These are phyloP conservation scores for Cercophora newfieldiana DNA, from an alignment of 495 filamentous ascomycete genomes.

Conservation along the genomic window DNA sequence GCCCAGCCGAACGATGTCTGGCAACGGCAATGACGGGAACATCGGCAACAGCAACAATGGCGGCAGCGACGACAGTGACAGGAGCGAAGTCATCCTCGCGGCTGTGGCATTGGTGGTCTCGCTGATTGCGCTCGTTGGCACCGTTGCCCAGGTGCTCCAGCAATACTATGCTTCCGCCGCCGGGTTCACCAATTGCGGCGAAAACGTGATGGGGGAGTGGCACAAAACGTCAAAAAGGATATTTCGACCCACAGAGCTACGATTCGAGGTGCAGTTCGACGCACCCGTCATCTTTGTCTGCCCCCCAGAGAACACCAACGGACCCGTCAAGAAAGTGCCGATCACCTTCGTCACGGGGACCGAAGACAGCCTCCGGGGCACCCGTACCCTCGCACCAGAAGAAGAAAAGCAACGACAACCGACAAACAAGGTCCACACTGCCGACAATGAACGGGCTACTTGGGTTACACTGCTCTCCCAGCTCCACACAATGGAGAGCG, in stretches of 20 bases:
- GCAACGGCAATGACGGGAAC: too few species aligned
- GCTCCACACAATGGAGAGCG: conserved; percentile 46
- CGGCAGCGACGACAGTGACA: conserved; percentile 6
- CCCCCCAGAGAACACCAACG: conserved; percentile 38
- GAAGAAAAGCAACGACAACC: conserved; percentile 24
- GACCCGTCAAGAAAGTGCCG: conserved; percentile 36
- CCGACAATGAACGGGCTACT: conserved; percentile 50
- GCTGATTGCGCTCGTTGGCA: conserved; percentile 41
- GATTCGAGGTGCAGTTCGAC: conserved; percentile 52
- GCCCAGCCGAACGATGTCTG: background rate
- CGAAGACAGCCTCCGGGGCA: conserved; percentile 36
- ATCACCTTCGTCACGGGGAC: conserved; percentile 46
- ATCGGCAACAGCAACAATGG: background rate
- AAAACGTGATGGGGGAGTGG: conserved; percentile 50
- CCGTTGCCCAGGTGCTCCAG: conserved; percentile 43
- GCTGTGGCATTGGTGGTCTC: conserved; percentile 36
- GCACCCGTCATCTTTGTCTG: conserved; percentile 52
- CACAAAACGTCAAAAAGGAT: conserved; percentile 40
- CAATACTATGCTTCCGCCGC: conserved; percentile 46
- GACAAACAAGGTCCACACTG: conserved; percentile 39
- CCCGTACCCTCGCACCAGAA: conserved; percentile 25
- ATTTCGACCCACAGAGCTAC: conserved; percentile 43
- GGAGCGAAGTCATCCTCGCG: conserved; percentile 23
- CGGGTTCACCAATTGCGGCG: conserved; percentile 43
- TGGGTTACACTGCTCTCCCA: conserved; percentile 48